Evolutionary conservation across 345 rosid species (phyloP), one percentile per base, ranked within the genome.

Genomic region (Turritis glabra): DNA sequence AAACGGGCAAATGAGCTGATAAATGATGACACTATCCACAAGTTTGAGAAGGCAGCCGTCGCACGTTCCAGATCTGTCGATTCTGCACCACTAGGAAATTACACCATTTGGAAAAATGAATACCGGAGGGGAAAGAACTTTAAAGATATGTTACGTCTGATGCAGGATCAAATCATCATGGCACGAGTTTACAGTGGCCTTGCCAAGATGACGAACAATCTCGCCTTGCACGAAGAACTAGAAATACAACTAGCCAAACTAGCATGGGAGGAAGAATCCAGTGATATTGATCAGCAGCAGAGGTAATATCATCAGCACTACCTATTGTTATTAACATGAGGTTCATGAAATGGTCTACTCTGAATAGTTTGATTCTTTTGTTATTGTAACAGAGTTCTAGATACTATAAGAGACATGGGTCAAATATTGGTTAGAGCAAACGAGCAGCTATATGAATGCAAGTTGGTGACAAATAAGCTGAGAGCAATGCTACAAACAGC

Each of bases 121-220:
- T 86, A 83, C 25, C 89, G 78, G 69, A 88, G 80, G 32, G 85
- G 84, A 48, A 90, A 85, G 65, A 27, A 73, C 75, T 62, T 63
- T 15, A 92, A 92, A 85, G 85, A 87, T 37, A 81, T 93, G 11
- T 82, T 92, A 44, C 86, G 82, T 76, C 78, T 92, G 72, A 76
- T 87, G 81, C 75, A 93, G 59, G 99, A 95, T 82, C 98, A 95
- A 77, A 85, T 85, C 84, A 90, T 89, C 63, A 92, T 95, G 99
- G 90, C 93, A 58, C 83, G 86, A 83, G 97, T 90, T 57, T 95
- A 89, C 83, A 33, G 84, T 53, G 77, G 85, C 21, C 78, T 95
- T 75, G 97, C 99, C 15, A 90, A 82, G 83, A 78, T 85, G 69
- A 90, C 81, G 54, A 82, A 81, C 73, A 90, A 86, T 76, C 75